Base-by-base conservation (phyloP, 1,139 yeast genomes). In the Protomyces arabidopsidicola region DNA sequence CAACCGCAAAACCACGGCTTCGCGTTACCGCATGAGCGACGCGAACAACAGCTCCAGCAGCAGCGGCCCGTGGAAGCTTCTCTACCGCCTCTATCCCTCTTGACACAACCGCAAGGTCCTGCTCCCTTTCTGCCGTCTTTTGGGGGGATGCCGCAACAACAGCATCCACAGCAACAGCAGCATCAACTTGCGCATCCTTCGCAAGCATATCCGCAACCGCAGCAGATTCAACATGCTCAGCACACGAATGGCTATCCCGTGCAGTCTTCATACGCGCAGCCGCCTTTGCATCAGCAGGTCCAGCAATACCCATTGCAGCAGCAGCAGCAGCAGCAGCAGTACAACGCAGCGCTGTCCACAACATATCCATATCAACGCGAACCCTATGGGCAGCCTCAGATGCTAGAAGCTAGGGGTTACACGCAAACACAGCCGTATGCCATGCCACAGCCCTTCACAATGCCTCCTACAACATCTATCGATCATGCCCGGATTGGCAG, bases 221-320 rank as follows among this genome's bases (percentile, higher is more conserved):
- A 27, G 31, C 31, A 27, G 31, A 27, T 27, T 27, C 31, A 27
- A 27, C 31, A 3, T 27, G 31, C 31, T 27, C 45, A 39, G 45
- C 45, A 39, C 20, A 39, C 45, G 10, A n/a, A n/a, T 16, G 18
- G 16, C 45, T 18, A 39, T 9, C 45, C 8, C 10, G 16, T 18
- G 12, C 20, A 16, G 18, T n/a, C 18, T 6, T 6, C 18, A 39
- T 39, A 39, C 9, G 18, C 45, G 1, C 18, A 16, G 18, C 16
- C 18, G 45, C 18, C 16, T 39, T 5, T 27, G 9, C 31, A 27
- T 8, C 31, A 27, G n/a, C 36, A 50, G 53, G 14, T 9, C 12
- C 36, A 50, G 53, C 53, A 50, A 50, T n/a, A 50, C 35, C 53
- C 20, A 27, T n/a, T 9, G 53, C 53, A 50, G 22, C n/a, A 18